Evolutionary conservation across 306 rosid genomes (phyloP).

Genomic region (Clitoria ternatea): DNA sequence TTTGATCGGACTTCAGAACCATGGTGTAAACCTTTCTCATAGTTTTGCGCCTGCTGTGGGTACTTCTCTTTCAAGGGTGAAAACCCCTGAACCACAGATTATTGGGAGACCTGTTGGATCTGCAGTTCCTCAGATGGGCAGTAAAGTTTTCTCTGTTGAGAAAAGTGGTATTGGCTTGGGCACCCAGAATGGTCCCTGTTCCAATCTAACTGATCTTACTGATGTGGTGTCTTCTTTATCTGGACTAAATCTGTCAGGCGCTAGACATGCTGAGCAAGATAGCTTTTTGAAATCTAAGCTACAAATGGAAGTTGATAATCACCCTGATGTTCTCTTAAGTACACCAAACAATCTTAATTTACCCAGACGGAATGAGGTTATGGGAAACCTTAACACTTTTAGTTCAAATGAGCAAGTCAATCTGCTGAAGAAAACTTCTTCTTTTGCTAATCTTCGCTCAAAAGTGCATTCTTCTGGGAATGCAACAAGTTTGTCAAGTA

Average conservation of each 20-base stretch:
- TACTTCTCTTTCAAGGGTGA: constrained; percentile 57
- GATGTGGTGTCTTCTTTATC: constrained; percentile 58
- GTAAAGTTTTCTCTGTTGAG: constrained; percentile 48
- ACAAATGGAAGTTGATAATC: constrained; percentile 49
- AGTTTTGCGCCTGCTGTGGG: constrained; percentile 56
- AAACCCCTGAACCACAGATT: constrained; percentile 69
- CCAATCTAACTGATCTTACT: constrained; percentile 51
- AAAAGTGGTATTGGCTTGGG: constrained; percentile 44
- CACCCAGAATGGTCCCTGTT: constrained; percentile 47
- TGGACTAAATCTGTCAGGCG: constrained; percentile 57
- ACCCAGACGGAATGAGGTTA: constrained; percentile 50
- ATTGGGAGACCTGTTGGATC: constrained; percentile 63
- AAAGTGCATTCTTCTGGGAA: constrained; percentile 53
- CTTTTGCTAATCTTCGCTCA: constrained; percentile 64
- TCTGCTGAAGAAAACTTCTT: constrained; percentile 65
- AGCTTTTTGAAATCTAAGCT: constrained; percentile 53
- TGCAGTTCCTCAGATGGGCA: constrained; percentile 59
- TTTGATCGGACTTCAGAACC: constrained; percentile 59
- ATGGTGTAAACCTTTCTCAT: constrained; percentile 40
- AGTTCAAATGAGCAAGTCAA: constrained; percentile 44
- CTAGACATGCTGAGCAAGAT: constrained; percentile 58
- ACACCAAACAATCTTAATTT: constrained; percentile 36
- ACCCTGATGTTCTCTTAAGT: constrained; percentile 45
- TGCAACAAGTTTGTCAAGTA: constrained; percentile 35
- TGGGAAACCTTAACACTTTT: constrained; percentile 42